Conservation (phyloP, 805 yeast species). For the Spathaspora sp. region DNA sequence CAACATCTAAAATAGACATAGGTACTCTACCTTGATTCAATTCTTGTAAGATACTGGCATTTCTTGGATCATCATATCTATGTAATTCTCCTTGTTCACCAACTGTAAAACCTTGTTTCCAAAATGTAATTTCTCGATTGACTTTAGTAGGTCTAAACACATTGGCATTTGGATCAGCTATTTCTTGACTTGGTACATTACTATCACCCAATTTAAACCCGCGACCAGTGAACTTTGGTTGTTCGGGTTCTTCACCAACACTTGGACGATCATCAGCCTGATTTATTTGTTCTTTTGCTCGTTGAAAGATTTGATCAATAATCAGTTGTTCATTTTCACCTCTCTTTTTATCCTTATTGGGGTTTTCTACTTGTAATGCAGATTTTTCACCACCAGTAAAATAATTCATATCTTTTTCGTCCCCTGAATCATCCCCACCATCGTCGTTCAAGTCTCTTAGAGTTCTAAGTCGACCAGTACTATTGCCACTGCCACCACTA, state of each 20-base stretch:
- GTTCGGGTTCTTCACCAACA: constrained; percentile 18
- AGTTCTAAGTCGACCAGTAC: constrained; percentile 27
- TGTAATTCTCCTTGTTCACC: constrained; percentile 79
- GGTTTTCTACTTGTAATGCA: constrained; percentile 76
- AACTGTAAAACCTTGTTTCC: constrained; percentile 95
- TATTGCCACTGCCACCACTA: neutral
- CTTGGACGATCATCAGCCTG: constrained; percentile 35
- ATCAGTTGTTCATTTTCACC: constrained; percentile 34
- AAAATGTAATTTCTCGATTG: constrained; percentile 80
- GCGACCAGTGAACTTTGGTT: constrained; percentile 42
- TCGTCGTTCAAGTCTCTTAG: constrained; percentile 34
- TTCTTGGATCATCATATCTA: constrained; percentile 90
- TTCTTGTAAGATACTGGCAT: constrained; percentile 71
- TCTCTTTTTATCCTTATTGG: constrained; percentile 41
- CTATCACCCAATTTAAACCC: constrained; percentile 54
- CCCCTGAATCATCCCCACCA: constrained; percentile 35
- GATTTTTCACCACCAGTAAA: constrained; percentile 75
- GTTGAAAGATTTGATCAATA: constrained; percentile 64
- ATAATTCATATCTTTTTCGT: constrained; percentile 50
- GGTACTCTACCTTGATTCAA: constrained; percentile 92
- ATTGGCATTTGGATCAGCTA: constrained; percentile 45
- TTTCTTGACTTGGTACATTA: constrained; percentile 30
- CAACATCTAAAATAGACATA: constrained; percentile 71
- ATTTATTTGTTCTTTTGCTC: constrained; percentile 49
- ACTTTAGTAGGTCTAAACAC: constrained; percentile 65